Conservation (phyloP, 2,329 filamentous ascomycete genomes). For the Pseudocercospora musae region DNA sequence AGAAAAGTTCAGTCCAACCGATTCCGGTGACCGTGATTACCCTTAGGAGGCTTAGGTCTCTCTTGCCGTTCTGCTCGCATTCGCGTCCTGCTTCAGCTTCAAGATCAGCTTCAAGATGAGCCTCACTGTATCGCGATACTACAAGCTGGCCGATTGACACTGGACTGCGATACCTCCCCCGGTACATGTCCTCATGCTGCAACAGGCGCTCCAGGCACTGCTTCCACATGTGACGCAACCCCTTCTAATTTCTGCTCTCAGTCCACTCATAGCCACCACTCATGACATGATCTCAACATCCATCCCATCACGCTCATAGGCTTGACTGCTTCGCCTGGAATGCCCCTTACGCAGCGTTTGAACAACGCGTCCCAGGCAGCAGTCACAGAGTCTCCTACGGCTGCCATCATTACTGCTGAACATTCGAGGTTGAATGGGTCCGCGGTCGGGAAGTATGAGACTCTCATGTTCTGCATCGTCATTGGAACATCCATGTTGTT, state of each 20-base stretch:
- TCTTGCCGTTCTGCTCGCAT: neutral
- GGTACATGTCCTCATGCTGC: neutral
- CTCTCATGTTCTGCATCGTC: neutral
- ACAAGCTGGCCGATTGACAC: conserved; percentile 1
- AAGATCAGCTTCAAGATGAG: no score
- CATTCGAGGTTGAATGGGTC: conserved; percentile 2
- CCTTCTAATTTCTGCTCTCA: neutral
- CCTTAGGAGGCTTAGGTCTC: no score
- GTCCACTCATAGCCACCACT: conserved; percentile 2
- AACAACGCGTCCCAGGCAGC: conserved; percentile 3
- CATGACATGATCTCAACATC: conserved; percentile 1
- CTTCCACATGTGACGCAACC: neutral
- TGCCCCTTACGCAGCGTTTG: conserved; percentile 2
- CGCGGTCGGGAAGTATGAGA: conserved; percentile 1
- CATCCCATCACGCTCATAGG: neutral
- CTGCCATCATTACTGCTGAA: neutral
- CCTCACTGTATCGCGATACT: conserved; percentile 3
- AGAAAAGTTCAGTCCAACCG: neutral
- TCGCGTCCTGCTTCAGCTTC: conserved; percentile 1
- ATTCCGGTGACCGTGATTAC: neutral
- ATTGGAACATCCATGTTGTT: neutral
- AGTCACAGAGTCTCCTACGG: neutral
- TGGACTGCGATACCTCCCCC: neutral
- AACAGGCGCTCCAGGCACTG: neutral
- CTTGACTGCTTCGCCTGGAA: conserved; percentile 4